Evolutionary conservation across 2,329 filamentous ascomycete species (phyloP).

Genomic region (Rhynchosporium graminicola): DNA sequence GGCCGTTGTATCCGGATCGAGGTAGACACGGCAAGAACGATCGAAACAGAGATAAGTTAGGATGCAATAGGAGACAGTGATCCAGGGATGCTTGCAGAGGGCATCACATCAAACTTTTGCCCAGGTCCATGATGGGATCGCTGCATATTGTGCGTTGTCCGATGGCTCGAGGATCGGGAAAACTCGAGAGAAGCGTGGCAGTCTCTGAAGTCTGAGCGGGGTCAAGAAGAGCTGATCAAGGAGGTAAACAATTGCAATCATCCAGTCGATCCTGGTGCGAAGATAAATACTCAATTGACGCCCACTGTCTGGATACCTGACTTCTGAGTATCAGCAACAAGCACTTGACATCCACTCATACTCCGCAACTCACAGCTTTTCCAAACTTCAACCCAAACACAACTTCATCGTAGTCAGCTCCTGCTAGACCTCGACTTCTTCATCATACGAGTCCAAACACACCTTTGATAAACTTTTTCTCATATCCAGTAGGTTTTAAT

Average conservation of each 20-base stretch:
- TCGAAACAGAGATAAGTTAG: slow-evolving; percentile 10
- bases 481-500: slow-evolving; percentile 34
- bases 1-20: slow-evolving; percentile 22
- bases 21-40: slow-evolving; percentile 17
- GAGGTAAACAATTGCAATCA: slow-evolving; percentile 4
- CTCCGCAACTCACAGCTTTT: slow-evolving; percentile 20
- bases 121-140: slow-evolving; percentile 23
- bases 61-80: slow-evolving; percentile 15
- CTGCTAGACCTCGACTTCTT: neutral
- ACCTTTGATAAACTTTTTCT: slow-evolving; percentile 18
- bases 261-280: slow-evolving; percentile 15
- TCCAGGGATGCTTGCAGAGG: slow-evolving; percentile 15
- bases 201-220: slow-evolving; percentile 18
- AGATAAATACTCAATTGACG: slow-evolving; percentile 35
- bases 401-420: too few relatives aligned
- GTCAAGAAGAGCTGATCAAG: slow-evolving; percentile 7
- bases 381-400: slow-evolving; percentile 20
- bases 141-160: slow-evolving; percentile 36
- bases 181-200: slow-evolving; percentile 15
- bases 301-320: slow-evolving; percentile 19
- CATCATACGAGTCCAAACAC: slow-evolving; percentile 1
- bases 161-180: slow-evolving; percentile 28
- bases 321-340: slow-evolving; percentile 34
- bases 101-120: slow-evolving; percentile 11
- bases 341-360: slow-evolving; percentile 28